A percentile compares a stretch with the other conserved stretches of the same genome.
These are phyloP conservation scores for Colletotrichum sublineola DNA, from an alignment of 2,329 filamentous ascomycete species.

Conservation along the genomic window DNA sequence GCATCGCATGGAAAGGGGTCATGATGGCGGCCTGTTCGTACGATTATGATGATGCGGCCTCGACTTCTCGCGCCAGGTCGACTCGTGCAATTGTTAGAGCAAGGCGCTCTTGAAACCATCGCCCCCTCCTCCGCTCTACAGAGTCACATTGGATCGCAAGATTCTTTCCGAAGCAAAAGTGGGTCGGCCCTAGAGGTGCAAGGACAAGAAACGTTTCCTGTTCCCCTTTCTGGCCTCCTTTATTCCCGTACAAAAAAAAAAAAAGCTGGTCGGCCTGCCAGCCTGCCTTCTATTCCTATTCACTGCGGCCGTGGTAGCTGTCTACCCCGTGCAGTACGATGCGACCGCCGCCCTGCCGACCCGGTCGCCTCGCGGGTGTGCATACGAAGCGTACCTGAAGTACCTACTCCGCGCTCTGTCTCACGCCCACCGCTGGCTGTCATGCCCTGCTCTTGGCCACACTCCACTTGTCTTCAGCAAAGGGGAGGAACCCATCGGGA, in stretches of 20 bases:
- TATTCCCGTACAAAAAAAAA: neutral
- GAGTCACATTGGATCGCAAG: slow-evolving; percentile 39
- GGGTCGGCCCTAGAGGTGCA: slow-evolving; percentile 25
- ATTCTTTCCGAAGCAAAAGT: slow-evolving; percentile 40
- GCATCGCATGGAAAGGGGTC: slow-evolving; percentile 3
- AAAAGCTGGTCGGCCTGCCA: neutral
- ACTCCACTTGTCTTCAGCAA: slow-evolving; percentile 35
- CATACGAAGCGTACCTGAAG: slow-evolving; percentile 1
- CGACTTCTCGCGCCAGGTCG: slow-evolving; percentile 18
- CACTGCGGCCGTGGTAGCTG: neutral
- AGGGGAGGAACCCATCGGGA: slow-evolving; percentile 4
- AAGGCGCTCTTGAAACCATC: slow-evolving; percentile 37
- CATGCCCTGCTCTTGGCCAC: slow-evolving; percentile 14
- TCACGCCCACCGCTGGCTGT: neutral
- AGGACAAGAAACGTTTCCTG: slow-evolving; percentile 34
- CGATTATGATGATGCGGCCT: slow-evolving; percentile 32
- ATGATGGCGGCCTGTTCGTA: slow-evolving; percentile 21
- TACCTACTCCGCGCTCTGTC: neutral
- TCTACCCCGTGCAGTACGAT: slow-evolving; percentile 1
- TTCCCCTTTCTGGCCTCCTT: neutral
- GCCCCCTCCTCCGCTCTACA: slow-evolving; percentile 25
- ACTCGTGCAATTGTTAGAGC: slow-evolving; percentile 38
- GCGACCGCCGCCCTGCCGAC: slow-evolving; percentile 1
- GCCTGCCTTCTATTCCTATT: slow-evolving; percentile 19
- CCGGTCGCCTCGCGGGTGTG: slow-evolving; percentile 10